phyloP scores from a whole-genome alignment of 306 rosid species.

The Dalbergia oliveri region DNA sequence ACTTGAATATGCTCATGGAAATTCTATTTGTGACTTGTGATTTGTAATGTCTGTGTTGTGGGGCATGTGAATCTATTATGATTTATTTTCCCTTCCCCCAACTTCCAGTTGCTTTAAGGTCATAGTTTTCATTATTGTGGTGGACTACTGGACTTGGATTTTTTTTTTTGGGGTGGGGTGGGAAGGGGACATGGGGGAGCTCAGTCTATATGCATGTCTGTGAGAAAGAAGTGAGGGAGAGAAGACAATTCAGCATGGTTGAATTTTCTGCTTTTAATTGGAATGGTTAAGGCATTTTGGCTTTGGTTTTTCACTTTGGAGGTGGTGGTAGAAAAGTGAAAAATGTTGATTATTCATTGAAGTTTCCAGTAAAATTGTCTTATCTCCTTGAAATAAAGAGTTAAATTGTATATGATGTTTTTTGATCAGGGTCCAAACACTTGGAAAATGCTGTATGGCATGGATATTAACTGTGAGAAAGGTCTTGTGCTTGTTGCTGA shows the following conservation, averaged over 20 bases:
- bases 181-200: neutral
- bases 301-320: constrained; percentile 6
- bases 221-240: constrained; percentile 3
- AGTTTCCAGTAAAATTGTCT: constrained; percentile 3
- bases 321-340: neutral
- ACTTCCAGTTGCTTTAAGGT: constrained; percentile 8
- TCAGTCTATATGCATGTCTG: neutral
- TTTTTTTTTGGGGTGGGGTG: neutral
- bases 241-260: neutral
- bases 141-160: neutral
- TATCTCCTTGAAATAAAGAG: constrained; percentile 6
- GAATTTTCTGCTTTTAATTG: neutral
- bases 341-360: neutral
- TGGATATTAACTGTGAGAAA: constrained; percentile 88
- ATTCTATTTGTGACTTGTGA: constrained; percentile 22
- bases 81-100: constrained; percentile 3
- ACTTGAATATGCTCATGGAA: constrained; percentile 6
- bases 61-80: neutral
- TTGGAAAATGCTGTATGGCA: constrained; percentile 95
- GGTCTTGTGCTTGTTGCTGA: constrained; percentile 83
- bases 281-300: constrained; percentile 15
- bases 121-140: neutral
- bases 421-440: constrained; percentile 71
- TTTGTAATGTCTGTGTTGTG: neutral
- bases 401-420: constrained; percentile 32